These are phyloP conservation scores for Rhododendron vialii DNA, from an alignment of 148 eudicot genomes.

Conservation along the genomic window DNA sequence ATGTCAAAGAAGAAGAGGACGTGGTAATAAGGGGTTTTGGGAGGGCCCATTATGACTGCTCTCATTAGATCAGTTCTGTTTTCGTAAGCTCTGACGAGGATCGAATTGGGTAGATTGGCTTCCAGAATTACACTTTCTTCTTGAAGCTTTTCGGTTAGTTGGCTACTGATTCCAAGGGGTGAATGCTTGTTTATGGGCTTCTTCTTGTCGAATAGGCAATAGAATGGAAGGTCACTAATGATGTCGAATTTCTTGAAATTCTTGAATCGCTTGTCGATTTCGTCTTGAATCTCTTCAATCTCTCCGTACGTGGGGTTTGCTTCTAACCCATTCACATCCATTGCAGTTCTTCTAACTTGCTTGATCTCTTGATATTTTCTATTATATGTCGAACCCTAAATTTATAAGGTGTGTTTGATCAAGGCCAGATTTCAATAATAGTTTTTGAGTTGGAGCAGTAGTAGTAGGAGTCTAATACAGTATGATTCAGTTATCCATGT, in stretches of 20 bases:
- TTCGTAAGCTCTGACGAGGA: slow-evolving; percentile 57
- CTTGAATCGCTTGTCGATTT: background rate
- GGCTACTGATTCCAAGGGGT: background rate
- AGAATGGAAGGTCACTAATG: background rate
- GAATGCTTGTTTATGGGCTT: background rate
- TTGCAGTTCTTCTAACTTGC: background rate
- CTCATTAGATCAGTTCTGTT: slow-evolving; percentile 50
- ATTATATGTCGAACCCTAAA: too few species aligned
- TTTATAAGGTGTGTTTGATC: background rate
- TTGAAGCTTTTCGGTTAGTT: slow-evolving; percentile 33
- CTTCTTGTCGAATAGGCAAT: slow-evolving; percentile 28
- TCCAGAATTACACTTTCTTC: slow-evolving; percentile 50
- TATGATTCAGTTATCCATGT: background rate
- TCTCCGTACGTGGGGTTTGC: background rate
- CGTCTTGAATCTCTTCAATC: slow-evolving; percentile 8
- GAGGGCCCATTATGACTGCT: slow-evolving; percentile 53
- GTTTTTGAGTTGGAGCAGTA: background rate
- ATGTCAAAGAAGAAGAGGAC: slow-evolving; percentile 69
- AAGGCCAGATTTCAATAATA: background rate
- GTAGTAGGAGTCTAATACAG: background rate
- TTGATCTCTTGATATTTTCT: background rate
- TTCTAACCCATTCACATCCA: background rate
- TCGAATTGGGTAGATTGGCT: slow-evolving; percentile 44
- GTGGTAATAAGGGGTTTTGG: slow-evolving; percentile 61
- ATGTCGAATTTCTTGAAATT: background rate